Evolutionary conservation across 208 protist genomes (phyloP).

Genomic region (Leishmania tropica): DNA sequence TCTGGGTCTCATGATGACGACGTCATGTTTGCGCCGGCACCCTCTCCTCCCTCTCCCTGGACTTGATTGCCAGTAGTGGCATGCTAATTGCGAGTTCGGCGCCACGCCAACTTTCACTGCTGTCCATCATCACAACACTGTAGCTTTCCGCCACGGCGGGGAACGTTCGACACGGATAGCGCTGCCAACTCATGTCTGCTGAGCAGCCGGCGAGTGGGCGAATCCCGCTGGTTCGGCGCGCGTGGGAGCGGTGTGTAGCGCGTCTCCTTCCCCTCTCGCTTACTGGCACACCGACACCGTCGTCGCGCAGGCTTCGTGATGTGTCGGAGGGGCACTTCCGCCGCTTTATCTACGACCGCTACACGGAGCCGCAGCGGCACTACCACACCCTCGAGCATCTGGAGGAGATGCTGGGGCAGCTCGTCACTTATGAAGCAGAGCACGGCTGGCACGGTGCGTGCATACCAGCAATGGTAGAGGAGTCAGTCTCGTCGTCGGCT

Average conservation of each 20-base stretch:
- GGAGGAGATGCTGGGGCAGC: conserved; percentile 52
- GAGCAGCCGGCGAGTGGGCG: not conserved
- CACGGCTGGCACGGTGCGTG: conserved; percentile 25
- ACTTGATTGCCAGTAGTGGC: not conserved
- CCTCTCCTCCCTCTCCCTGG: not conserved
- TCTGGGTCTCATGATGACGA: not conserved
- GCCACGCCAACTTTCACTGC: not conserved
- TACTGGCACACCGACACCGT: not conserved
- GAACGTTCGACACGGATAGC: not conserved
- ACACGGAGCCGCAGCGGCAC: conserved; percentile 64
- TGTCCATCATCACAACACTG: not conserved
- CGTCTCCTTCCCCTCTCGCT: conserved; percentile 20
- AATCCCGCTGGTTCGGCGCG: conserved; percentile 20
- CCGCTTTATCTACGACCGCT: conserved; percentile 35
- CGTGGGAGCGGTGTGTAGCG: conserved; percentile 29
- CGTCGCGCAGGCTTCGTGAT: not conserved
- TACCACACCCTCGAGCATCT: conserved; percentile 79
- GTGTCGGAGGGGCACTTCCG: conserved; percentile 5
- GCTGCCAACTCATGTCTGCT: not conserved
- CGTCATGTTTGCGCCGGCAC: not conserved
- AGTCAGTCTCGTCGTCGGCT: not conserved
- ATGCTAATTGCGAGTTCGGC: not conserved
- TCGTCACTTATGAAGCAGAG: conserved; percentile 22
- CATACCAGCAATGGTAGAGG: conserved; percentile 10
- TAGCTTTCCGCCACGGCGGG: not conserved